Evolutionary conservation across 179 eudicot species (phyloP), one percentile per base, ranked within the genome.

Genomic region (Sideroxylon spinosum): DNA sequence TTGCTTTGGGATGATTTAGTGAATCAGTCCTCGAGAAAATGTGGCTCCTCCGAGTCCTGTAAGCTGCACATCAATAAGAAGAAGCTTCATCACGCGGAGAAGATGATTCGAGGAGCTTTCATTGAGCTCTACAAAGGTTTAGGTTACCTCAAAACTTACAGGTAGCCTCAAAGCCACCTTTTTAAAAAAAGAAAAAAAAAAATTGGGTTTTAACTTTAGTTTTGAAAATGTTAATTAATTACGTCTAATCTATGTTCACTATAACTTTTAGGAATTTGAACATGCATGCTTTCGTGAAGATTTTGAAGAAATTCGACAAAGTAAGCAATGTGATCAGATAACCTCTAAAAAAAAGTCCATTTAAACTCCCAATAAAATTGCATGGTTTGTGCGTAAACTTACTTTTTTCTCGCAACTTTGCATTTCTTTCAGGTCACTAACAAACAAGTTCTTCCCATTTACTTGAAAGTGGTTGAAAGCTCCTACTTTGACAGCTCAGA

Each of bases 401-500:
- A n/a, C 46, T 46, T 65, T 37, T 37, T 3, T 37, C 26, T n/a
- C 29, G 2, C 6, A 10, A 3, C 44, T 76, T 17, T 61, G 8
- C 22, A 3, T 59, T 44, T 69, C 69, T 83, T 86, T 81, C 92
- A 95, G 98, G 98, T 91, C 73, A 90, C 95, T 50, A 89, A 86
- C 87, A 91, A 90, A 83, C 88, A 93, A 85, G 91, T 87, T 53
- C 84, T 90, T 76, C 95, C 95, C 25, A 87, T 91, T 81, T 95
- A 93, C 75, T 80, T 90, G n/a, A 84, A 79, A 89, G 98, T 93
- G 70, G 98, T 95, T 56, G 98, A 95, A 80, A 89, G 92, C 88
- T 95, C 98, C 62, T 91, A 90, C 83, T 95, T 93, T 85, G 89
- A 93, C 87, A 93, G 84, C 77, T 95, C 98, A 23, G 93, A 88